Base-by-base conservation (phyloP, 2,329 filamentous ascomycete genomes). In the Diaporthe caulivora region DNA sequence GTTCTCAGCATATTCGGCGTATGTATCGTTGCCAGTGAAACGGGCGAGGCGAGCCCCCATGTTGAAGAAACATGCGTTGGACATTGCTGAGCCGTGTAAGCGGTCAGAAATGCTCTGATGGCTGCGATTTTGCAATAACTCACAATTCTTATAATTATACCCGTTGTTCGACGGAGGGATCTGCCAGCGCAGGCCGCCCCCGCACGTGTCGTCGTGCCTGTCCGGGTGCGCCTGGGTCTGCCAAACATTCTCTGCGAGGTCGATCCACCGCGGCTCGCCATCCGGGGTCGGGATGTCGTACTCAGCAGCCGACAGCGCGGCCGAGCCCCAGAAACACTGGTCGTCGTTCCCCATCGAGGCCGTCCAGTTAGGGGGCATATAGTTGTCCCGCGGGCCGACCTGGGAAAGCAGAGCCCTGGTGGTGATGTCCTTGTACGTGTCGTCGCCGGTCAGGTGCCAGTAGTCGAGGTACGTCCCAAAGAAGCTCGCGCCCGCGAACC, bases 1-100 rank as follows among this genome's bases (percentile, higher is more conserved):
- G 77, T 86, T 87, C 47, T 84, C 89, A 2, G 88, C 84, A 2
- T 83, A 81, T 76, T 92, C 47, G n/a, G 62, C 62, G 47, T 53
- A 92, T 0, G 88, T 90, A 9, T 82, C 69, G 75, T 92, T 90
- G n/a, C 83, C 83, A 0, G 90, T 92, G 80, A 91, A 92, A 3
- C 88, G 84, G 0, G 89, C 91, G 2, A 94, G 85, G 7, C 92
- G 88, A 3, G 92, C 86, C 3, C 83, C 85, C 26, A 88, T 76
- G 75, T 87, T 86, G 81, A 89, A 87, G 78, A 87, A 87, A 73
- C 82, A 82, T 17, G 83, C 86, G 74, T 87, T 88, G 24, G 85
- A 82, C 9, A 85, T 82, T 26, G 84, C 72, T 74, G 29, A 9
- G 47, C 18, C n/a, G 31, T 51, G 47, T 67, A 1, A 67, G 47